A percentile compares a stretch with the other conserved stretches of the same genome.
phyloP scores from a whole-genome alignment of 768 basidiomycete species.

The Gymnopilus junonius region DNA sequence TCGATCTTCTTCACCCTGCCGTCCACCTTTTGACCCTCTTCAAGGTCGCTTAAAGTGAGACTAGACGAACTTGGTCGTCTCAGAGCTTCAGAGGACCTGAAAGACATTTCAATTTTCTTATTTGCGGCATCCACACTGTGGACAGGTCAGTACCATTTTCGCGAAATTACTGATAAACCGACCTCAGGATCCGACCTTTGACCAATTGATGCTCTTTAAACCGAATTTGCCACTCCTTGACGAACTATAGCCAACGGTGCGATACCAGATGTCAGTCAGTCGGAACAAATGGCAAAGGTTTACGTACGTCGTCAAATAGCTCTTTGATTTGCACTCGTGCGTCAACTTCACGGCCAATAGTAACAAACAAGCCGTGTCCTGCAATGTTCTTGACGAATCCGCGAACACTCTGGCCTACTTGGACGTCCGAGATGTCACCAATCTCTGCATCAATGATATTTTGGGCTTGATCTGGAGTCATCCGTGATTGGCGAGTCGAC shows the following conservation, averaged over 20 bases:
- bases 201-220: slow-evolving; percentile 86
- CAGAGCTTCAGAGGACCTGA: slow-evolving; percentile 68
- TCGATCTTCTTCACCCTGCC: slow-evolving; percentile 83
- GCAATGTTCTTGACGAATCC: slow-evolving; percentile 90
- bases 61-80: slow-evolving; percentile 37
- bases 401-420: slow-evolving; percentile 75
- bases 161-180: slow-evolving; percentile 15
- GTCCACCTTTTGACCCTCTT: slow-evolving; percentile 79
- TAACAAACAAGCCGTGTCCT: slow-evolving; percentile 89
- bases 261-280: slow-evolving; percentile 11
- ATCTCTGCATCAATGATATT: slow-evolving; percentile 73
- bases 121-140: slow-evolving; percentile 68
- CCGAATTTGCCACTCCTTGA: slow-evolving; percentile 93
- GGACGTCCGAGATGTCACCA: slow-evolving; percentile 58
- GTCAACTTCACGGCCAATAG: slow-evolving; percentile 81
- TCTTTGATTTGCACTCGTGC: slow-evolving; percentile 93
- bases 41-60: slow-evolving; percentile 58
- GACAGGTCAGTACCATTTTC: background rate
- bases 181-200: slow-evolving; percentile 85
- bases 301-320: slow-evolving; percentile 80
- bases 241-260: slow-evolving; percentile 60
- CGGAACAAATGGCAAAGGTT: background rate
- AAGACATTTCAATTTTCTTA: slow-evolving; percentile 90
- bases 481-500: slow-evolving; percentile 77
- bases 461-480: slow-evolving; percentile 54